These are phyloP conservation scores for Tylopilus vinaceipallidus DNA, from an alignment of 768 basidiomycete genomes.

Conservation along the genomic window DNA sequence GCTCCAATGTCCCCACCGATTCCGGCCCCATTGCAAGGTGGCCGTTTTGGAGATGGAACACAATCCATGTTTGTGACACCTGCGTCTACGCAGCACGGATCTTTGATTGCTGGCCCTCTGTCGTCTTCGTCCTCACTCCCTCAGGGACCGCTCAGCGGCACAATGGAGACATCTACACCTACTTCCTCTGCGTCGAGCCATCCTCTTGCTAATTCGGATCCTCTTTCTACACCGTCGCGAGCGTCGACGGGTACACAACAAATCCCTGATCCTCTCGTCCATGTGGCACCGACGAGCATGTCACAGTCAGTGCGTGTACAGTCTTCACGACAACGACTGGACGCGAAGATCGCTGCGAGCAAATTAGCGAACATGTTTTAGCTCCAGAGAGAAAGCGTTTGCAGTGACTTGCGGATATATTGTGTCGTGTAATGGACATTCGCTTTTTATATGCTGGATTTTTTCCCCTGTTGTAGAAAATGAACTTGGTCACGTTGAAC, in stretches of 20 bases:
- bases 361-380: conserved; percentile 90
- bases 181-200: conserved; percentile 9
- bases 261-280: conserved; percentile 62
- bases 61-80: conserved; percentile 78
- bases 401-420: conserved; percentile 1
- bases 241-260: conserved; percentile 24
- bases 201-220: conserved; percentile 18
- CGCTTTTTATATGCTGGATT: conserved; percentile 19
- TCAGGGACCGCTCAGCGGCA: conserved; percentile 20
- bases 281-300: conserved; percentile 61
- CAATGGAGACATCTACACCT: conserved; percentile 6
- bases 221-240: conserved; percentile 11
- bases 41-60: conserved; percentile 70
- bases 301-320: conserved; percentile 70
- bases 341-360: conserved; percentile 83
- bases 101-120: conserved; percentile 35
- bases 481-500: conserved; percentile 7
- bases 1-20: conserved; percentile 29
- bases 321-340: conserved; percentile 70
- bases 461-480: conserved; percentile 8
- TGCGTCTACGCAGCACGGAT: conserved; percentile 35
- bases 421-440: conserved; percentile 5
- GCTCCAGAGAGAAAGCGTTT: conserved; percentile 2
- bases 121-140: conserved; percentile 33
- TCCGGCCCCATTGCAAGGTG: conserved; percentile 56